Base-by-base conservation (phyloP, 2,329 filamentous ascomycete species). In the Aspergillus ruber region DNA sequence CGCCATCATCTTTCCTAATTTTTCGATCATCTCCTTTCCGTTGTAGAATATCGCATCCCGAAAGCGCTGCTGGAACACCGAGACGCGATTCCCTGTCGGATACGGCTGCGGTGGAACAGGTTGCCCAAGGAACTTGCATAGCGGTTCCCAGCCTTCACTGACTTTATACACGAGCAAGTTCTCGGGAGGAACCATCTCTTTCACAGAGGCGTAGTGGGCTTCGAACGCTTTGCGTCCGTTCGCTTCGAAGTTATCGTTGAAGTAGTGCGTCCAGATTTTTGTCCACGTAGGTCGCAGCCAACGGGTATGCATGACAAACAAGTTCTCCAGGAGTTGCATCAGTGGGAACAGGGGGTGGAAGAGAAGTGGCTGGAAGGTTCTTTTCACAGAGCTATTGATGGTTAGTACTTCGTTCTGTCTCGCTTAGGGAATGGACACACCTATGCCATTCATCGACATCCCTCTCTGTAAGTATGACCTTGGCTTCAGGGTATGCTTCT, bases 161-260 rank as follows among this genome's bases (percentile, higher is more conserved):
- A 74, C 65, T 47, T 65, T 63, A 56, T 71, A 76, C 54, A 72
- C 69, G 38, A 77, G 61, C 17, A 76, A 59, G 35, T 68, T 66
- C 23, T 72, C 71, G 27, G 60, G 52, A 0, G 72, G 70, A 8
- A 60, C 55, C 13, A 74, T 23, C 20, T 50, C 49, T 4, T 60
- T 64, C 7, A 78, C 67, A 47, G 72, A 63, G 4, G 68, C 69
- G 58, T 77, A 76, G 61, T 78, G 73, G 41, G 72, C 66, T 23
- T 63, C 61, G 68, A 50, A 53, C 7, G 15, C 47, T 46, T 29
- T 35, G 13, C 42, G 42, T 6, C 48, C 48, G 13, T 50, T 25
- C 10, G n/a, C 27, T 20, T 40, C 38, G 20, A 40, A 40, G 15
- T 20, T 23, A 2, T 20, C 38, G 15, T 40, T 20, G 38, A 40